A percentile compares a stretch with the other conserved stretches of the same genome.
Evolutionary conservation across 2,329 filamentous ascomycete genomes (phyloP).

Genomic region (Fusarium secorum): DNA sequence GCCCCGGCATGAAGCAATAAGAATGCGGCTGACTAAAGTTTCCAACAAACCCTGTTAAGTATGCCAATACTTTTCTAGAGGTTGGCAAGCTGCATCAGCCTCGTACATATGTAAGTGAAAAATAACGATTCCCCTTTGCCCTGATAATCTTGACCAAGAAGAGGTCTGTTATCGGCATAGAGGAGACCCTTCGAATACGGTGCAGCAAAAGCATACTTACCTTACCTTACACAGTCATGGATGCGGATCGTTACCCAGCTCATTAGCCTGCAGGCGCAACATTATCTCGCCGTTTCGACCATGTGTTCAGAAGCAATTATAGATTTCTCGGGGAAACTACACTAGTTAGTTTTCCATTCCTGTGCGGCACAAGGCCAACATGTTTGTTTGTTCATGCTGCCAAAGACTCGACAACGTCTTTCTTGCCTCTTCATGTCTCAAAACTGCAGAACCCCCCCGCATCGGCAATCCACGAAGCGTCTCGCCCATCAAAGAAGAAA

Average conservation of each 20-base stretch:
- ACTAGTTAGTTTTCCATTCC: slow-evolving; percentile 36
- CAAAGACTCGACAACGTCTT: not conserved
- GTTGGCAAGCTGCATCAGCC: not conserved
- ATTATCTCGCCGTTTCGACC: slow-evolving; percentile 15
- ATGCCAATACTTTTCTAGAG: slow-evolving; percentile 3
- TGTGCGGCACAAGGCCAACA: slow-evolving; percentile 6
- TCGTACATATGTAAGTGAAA: not conserved
- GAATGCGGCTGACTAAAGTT: not conserved
- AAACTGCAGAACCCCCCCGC: slow-evolving; percentile 30
- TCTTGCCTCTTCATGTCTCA: slow-evolving; percentile 23
- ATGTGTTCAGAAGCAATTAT: slow-evolving; percentile 44
- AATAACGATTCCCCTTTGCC: slow-evolving; percentile 9
- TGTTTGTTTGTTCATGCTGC: slow-evolving; percentile 18
- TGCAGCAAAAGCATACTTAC: not conserved
- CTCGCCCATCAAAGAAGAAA: slow-evolving; percentile 4
- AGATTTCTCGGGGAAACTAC: slow-evolving; percentile 44
- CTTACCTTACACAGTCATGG: not conserved
- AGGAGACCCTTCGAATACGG: not conserved
- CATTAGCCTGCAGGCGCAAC: slow-evolving; percentile 8
- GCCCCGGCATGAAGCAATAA: slow-evolving; percentile 1
- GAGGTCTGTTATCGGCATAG: not conserved
- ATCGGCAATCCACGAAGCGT: slow-evolving; percentile 18
- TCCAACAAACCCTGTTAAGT: not conserved
- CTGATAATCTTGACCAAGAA: slow-evolving; percentile 8
- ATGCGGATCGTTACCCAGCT: slow-evolving; percentile 18